Conservation (phyloP, 768 basidiomycete species). For the Leucosporidium scottii region DNA sequence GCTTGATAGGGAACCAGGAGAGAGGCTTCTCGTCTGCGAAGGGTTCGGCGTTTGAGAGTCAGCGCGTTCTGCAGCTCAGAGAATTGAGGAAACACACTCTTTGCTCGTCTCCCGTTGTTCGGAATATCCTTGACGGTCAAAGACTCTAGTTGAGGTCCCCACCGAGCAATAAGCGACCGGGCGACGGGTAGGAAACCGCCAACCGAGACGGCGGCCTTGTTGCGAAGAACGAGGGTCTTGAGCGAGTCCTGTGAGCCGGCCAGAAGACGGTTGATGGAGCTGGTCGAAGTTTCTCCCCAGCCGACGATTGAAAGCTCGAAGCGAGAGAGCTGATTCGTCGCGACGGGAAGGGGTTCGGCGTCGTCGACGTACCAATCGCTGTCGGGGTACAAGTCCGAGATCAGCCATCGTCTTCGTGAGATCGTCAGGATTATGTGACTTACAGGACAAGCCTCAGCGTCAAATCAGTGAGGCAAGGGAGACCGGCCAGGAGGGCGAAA, state of each 20-base stretch:
- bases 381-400: neutral
- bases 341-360: neutral
- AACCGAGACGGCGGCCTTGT: conserved; percentile 11
- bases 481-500: conserved; percentile 6
- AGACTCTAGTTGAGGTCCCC: conserved; percentile 3
- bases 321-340: neutral
- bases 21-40: neutral
- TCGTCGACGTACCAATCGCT: conserved; percentile 19
- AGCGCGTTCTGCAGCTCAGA: neutral
- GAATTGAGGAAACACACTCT: neutral
- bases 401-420: too few relatives aligned
- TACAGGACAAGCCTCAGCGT: conserved; percentile 24
- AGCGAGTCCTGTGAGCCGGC: conserved; percentile 12
- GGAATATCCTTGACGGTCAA: conserved; percentile 23
- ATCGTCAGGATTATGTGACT: neutral
- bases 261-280: conserved; percentile 15
- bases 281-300: conserved; percentile 13
- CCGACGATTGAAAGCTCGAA: conserved; percentile 31
- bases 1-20: conserved; percentile 13
- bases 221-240: conserved; percentile 14
- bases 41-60: neutral
- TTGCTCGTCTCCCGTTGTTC: neutral
- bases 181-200: conserved; percentile 17
- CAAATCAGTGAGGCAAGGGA: conserved; percentile 10
- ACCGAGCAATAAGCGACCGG: neutral